Conservation (phyloP, 2,329 filamentous ascomycete species). For the Helicocarpus griseus region DNA sequence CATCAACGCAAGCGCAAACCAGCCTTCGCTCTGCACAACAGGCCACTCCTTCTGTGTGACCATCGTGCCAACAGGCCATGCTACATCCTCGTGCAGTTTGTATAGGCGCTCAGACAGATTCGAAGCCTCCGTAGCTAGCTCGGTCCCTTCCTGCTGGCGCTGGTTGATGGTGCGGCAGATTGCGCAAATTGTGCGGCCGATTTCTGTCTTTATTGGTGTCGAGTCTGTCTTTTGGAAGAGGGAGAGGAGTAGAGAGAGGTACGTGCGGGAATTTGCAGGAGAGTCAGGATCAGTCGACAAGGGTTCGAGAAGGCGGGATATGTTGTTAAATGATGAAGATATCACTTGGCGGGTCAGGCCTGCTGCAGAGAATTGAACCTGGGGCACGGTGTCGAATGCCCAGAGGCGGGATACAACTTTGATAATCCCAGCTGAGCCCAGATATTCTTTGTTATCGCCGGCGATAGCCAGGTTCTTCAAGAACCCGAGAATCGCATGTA, state of each 20-base stretch:
- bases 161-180: conserved; percentile 20
- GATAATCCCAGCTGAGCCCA: conserved; percentile 32
- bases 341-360: conserved; percentile 33
- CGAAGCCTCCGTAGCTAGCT: conserved; percentile 9
- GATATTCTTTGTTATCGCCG: conserved; percentile 28
- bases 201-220: conserved; percentile 36
- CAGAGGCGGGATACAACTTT: conserved; percentile 30
- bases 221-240: conserved; percentile 35
- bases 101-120: conserved; percentile 22
- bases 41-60: conserved; percentile 38
- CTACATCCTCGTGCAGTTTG: conserved; percentile 25
- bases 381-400: conserved; percentile 33
- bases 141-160: conserved; percentile 5
- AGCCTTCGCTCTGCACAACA: conserved; percentile 39
- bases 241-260: conserved; percentile 33
- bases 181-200: conserved; percentile 37
- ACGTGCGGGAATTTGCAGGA: conserved; percentile 23
- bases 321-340: conserved; percentile 28
- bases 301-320: conserved; percentile 25
- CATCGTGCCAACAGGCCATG: conserved; percentile 34
- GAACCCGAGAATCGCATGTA: conserved; percentile 37
- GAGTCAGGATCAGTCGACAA: conserved; percentile 22
- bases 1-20: conserved; percentile 41
- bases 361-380: conserved; percentile 35
- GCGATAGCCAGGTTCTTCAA: conserved; percentile 40